Conservation (phyloP, 169 alveolate species). For the Cryptosporidium viatorum region DNA sequence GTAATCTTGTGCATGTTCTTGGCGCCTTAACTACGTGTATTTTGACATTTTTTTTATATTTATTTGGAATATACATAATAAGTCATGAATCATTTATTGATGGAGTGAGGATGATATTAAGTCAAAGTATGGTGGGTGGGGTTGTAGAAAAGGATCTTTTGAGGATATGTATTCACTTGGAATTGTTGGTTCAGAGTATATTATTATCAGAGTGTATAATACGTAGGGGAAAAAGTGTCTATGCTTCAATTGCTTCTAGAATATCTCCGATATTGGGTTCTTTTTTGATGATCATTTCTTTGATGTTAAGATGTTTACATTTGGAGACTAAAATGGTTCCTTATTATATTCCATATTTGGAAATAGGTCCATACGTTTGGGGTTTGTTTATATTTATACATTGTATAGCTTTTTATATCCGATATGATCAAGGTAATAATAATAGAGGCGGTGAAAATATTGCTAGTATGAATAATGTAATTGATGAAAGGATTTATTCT, state of each 20-base stretch:
- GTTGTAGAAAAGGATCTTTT: not conserved
- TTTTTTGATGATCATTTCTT: constrained; percentile 19
- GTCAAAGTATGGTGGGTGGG: not conserved
- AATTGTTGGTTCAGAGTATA: constrained; percentile 8
- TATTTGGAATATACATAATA: not conserved
- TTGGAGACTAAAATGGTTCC: constrained; percentile 1
- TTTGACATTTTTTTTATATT: not conserved
- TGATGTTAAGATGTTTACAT: constrained; percentile 29
- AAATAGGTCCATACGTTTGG: constrained; percentile 67
- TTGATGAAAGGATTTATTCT: not conserved
- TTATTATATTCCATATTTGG: constrained; percentile 49
- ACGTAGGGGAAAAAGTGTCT: not conserved
- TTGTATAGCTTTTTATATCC: constrained; percentile 37
- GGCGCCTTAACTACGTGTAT: constrained; percentile 4
- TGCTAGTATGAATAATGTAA: not conserved
- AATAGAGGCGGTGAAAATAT: not conserved
- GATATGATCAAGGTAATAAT: constrained; percentile 21
- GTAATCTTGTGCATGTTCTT: not conserved
- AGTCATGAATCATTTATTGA: not conserved
- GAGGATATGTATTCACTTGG: constrained; percentile 8
- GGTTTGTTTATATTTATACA: constrained; percentile 54
- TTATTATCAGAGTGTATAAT: constrained; percentile 10
- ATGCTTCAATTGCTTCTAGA: constrained; percentile 52
- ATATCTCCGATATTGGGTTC: constrained; percentile 52
- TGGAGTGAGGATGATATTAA: not conserved